Conservation (phyloP, 2,329 filamentous ascomycete species). For the Blastomyces silverae region DNA sequence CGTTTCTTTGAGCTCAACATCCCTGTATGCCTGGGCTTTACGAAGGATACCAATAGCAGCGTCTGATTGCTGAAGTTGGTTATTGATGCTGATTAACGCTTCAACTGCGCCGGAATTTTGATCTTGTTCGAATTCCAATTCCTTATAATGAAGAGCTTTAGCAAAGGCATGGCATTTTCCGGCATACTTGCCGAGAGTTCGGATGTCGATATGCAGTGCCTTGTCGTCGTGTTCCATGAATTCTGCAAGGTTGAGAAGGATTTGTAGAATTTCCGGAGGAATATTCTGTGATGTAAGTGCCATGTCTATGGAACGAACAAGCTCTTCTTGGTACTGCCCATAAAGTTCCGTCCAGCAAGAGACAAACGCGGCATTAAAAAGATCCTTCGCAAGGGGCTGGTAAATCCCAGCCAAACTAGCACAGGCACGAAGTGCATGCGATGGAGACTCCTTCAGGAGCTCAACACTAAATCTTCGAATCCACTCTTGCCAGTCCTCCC, state of each 20-base stretch:
- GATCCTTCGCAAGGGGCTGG: conserved; percentile 78
- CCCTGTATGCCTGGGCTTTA: conserved; percentile 90
- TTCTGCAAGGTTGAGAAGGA: conserved; percentile 90
- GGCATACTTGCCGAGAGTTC: conserved; percentile 87
- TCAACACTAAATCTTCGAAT: conserved; percentile 94
- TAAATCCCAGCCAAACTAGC: conserved; percentile 87
- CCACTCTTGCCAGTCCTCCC: conserved; percentile 99
- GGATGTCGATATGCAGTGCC: conserved; percentile 92
- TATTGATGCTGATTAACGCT: conserved; percentile 98
- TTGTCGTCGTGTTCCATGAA: conserved; percentile 99
- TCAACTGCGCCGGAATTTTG: conserved; percentile 94
- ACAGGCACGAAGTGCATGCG: conserved; percentile 88
- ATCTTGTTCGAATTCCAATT: conserved; percentile 95
- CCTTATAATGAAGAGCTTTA: conserved; percentile 97
- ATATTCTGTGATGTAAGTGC: conserved; percentile 94
- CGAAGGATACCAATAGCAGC: conserved; percentile 95
- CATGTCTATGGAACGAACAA: conserved; percentile 91
- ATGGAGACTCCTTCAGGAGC: conserved; percentile 87
- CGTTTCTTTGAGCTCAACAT: conserved; percentile 92
- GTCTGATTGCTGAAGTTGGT: conserved; percentile 96
- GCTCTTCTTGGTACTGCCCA: conserved; percentile 92
- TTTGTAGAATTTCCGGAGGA: conserved; percentile 87
- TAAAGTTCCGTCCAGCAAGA: conserved; percentile 99
- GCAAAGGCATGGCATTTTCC: conserved; percentile 96
- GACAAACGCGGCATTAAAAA: conserved; percentile 98